Evolutionary conservation across 2,329 filamentous ascomycete genomes (phyloP), one percentile per base, ranked within the genome.

Genomic region (Biscogniauxia marginata): DNA sequence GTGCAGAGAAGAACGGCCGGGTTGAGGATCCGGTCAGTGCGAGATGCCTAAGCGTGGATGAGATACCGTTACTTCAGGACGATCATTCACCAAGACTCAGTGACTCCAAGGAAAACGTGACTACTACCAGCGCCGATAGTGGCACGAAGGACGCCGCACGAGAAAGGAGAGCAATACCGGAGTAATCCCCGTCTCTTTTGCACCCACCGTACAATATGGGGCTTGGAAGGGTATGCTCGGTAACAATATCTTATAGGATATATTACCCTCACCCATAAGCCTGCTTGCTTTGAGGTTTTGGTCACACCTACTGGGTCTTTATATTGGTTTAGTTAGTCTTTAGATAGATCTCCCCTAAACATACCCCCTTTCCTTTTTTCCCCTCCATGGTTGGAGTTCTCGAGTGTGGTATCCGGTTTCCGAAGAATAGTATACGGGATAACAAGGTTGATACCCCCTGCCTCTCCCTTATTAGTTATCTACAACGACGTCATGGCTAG

Each of bases 11-110:
- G 44, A 55, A 55, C n/a, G 30, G 67, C 13, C 57, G 30, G 16
- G 59, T 63, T 13, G 60, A 68, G 6, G 70, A 72, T 39, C 69
- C 68, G 13, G 66, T 60, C 8, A 67, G 56, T 21, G 65, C 64
- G 7, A 57, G 59, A 19, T 55, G 58, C 5, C 44, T 69, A 30
- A 72, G 73, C 48, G 67, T 87, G 1, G 84, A 86, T 58, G 74
- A 77, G 18, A 86, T 87, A 48, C 84, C 84, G 2, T 68, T 86
- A 24, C 71, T 88, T 16, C 77, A 73, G 30, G 80, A 82, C 16
- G 79, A 83, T 52, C 66, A 67, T 45, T 64, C 64, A 9, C 64
- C 61, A 6, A 53, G 58, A 21, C 30, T 9, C 30, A 52, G 56
- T 39, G 13, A 30, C 18, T 30, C 50, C 1, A 50, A 58, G 34